Conservation (phyloP, 345 rosid species). For the Aethionema arabicum region DNA sequence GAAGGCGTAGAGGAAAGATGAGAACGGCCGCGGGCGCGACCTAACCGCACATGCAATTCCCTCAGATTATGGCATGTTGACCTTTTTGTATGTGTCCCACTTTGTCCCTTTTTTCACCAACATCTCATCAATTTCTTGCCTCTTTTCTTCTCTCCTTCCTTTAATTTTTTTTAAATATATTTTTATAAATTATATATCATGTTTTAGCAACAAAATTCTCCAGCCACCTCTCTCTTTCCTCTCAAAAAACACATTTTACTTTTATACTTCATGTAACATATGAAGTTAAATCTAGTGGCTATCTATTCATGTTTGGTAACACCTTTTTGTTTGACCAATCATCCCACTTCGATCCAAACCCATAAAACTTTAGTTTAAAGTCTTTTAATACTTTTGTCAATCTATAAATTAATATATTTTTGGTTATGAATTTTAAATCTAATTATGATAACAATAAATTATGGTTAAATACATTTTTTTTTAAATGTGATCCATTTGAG, state of each 20-base stretch:
- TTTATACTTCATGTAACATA: conserved; percentile 12
- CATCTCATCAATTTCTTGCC: conserved; percentile 31
- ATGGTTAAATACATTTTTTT: too few relatives aligned
- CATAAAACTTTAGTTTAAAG: too few relatives aligned
- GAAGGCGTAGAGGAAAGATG: conserved; percentile 28
- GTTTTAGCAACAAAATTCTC: conserved; percentile 32
- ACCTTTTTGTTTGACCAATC: too few relatives aligned
- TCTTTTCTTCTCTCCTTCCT: conserved; percentile 28
- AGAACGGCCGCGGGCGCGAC: conserved; percentile 58
- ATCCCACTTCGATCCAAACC: too few relatives aligned
- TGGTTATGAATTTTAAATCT: too few relatives aligned
- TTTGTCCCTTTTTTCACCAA: conserved; percentile 42
- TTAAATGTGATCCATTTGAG: too few relatives aligned
- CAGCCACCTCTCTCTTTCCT: conserved; percentile 36
- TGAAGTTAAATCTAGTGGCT: background rate
- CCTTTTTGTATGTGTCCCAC: conserved; percentile 45
- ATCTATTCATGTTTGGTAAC: too few relatives aligned
- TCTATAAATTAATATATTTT: too few relatives aligned
- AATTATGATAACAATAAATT: too few relatives aligned
- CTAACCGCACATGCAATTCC: conserved; percentile 72
- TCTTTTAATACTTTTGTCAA: too few relatives aligned
- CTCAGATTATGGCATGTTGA: conserved; percentile 51
- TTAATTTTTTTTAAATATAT: background rate
- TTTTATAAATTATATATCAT: background rate
- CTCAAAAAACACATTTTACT: conserved; percentile 11